Percentiles rank a stretch among this genome's conserved stretches.
Evolutionary conservation across 2,329 filamentous ascomycete species (phyloP).

Genomic region (Diplodia mutila): DNA sequence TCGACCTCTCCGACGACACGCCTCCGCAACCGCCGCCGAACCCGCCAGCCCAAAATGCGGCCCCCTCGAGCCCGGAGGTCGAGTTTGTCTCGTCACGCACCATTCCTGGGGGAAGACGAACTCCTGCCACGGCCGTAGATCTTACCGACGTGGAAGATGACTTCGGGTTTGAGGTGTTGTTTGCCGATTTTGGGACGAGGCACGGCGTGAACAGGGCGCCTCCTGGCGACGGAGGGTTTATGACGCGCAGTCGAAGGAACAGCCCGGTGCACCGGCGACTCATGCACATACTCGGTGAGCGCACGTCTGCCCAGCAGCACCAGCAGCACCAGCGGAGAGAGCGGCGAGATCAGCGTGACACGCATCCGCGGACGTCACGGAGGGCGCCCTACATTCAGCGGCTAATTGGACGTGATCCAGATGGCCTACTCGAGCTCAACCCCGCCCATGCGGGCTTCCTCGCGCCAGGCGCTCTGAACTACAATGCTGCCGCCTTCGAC

Average conservation of each 20-base stretch:
- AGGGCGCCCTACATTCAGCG: slow-evolving; percentile 12
- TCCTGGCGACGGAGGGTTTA: slow-evolving; percentile 12
- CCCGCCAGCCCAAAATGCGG: slow-evolving; percentile 20
- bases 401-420: slow-evolving; percentile 18
- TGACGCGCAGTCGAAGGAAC: slow-evolving; percentile 17
- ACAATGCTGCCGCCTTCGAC: slow-evolving; percentile 50
- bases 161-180: slow-evolving; percentile 1
- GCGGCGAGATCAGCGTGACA: slow-evolving; percentile 11
- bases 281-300: slow-evolving; percentile 21
- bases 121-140: slow-evolving; percentile 10
- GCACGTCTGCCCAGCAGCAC: slow-evolving; percentile 18
- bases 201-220: slow-evolving; percentile 14
- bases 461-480: slow-evolving; percentile 39
- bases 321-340: slow-evolving; percentile 10
- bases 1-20: slow-evolving; percentile 49
- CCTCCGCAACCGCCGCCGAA: slow-evolving; percentile 29
- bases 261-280: slow-evolving; percentile 3
- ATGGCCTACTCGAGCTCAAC: slow-evolving; percentile 10
- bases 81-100: slow-evolving; percentile 49
- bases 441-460: slow-evolving; percentile 2
- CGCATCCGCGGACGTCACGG: not conserved
- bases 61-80: slow-evolving; percentile 52
- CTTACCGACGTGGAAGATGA: slow-evolving; percentile 23
- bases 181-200: not conserved
- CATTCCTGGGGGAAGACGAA: not conserved